A percentile compares a stretch with the other conserved stretches of the same genome.
phyloP scores from a whole-genome alignment of 345 rosid genomes.

The Hibiscus syriacus region DNA sequence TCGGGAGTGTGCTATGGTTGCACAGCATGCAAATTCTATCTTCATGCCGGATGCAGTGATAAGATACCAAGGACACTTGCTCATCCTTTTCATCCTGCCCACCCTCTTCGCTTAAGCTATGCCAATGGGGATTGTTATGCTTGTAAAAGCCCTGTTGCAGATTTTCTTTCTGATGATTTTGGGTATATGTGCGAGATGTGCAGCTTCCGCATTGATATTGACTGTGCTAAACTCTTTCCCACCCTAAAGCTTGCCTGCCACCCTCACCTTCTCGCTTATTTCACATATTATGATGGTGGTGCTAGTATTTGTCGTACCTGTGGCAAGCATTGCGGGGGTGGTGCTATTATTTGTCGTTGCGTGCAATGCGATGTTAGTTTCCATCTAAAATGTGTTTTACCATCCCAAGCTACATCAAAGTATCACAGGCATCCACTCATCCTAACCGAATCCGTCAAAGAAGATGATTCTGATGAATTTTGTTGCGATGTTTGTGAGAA shows the following conservation, averaged over 20 bases:
- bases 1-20: neutral
- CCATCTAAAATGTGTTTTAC: neutral
- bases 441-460: neutral
- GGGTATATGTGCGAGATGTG: neutral
- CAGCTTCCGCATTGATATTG: neutral
- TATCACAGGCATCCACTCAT: neutral
- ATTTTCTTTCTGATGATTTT: accelerated
- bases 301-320: too few species aligned
- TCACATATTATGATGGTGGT: too few species aligned
- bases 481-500: neutral
- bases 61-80: neutral
- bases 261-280: neutral
- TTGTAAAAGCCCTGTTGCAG: neutral
- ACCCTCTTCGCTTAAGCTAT: neutral
- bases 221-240: neutral
- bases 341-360: neutral
- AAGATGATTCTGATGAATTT: neutral
- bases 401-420: neutral
- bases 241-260: neutral
- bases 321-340: neutral
- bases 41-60: too few species aligned
- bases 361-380: neutral
- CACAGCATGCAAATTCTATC: too few species aligned
- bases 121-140: neutral
- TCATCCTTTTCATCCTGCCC: too few species aligned